Evolutionary conservation across 805 yeast species (phyloP).

Genomic region (Kuraishia piskuri): DNA sequence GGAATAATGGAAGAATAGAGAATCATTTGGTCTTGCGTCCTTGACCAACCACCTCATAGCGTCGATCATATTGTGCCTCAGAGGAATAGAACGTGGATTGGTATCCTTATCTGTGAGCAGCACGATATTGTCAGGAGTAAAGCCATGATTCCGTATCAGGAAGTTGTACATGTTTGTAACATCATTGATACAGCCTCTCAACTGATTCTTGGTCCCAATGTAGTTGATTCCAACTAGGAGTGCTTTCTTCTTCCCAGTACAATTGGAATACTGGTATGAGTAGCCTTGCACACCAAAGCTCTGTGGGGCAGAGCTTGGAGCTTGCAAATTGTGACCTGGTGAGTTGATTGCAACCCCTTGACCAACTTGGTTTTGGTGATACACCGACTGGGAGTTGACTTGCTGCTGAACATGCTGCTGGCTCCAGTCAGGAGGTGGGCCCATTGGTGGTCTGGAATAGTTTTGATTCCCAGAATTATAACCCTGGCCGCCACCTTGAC

Average conservation of each 20-base stretch:
- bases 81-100: conserved; percentile 43
- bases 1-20: conserved; percentile 74
- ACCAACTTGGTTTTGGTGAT: conserved; percentile 7
- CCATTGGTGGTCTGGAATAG: background rate
- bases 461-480: background rate
- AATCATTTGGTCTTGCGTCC: conserved; percentile 69
- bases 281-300: conserved; percentile 16
- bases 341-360: conserved; percentile 3
- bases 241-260: conserved; percentile 70
- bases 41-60: conserved; percentile 80
- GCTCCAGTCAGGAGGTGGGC: conserved; percentile 9
- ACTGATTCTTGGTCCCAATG: conserved; percentile 48
- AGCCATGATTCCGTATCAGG: conserved; percentile 33
- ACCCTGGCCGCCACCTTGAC: background rate
- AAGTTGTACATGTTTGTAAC: conserved; percentile 40
- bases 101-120: conserved; percentile 49
- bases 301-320: conserved; percentile 11
- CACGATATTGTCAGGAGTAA: conserved; percentile 46
- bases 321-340: conserved; percentile 3
- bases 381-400: conserved; percentile 7
- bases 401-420: conserved; percentile 8
- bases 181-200: conserved; percentile 80
- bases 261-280: conserved; percentile 53
- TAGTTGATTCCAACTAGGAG: conserved; percentile 74
- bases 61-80: conserved; percentile 57